A percentile compares a stretch with the other conserved stretches of the same genome.
Conservation (phyloP, 345 rosid species). For the Rhizophora apiculata region DNA sequence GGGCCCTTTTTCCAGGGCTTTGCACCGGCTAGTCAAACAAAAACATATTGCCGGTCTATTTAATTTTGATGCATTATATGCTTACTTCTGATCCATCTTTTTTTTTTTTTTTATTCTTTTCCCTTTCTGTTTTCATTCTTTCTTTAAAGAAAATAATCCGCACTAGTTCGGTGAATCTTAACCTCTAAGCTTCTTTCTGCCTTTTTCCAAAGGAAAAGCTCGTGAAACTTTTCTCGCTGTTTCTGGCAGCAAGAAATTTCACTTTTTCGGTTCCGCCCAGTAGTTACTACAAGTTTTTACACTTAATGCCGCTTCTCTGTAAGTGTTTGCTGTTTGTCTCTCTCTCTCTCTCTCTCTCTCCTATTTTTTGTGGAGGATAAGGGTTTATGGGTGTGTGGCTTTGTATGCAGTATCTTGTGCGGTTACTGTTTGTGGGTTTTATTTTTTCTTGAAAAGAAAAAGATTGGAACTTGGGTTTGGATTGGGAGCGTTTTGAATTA, state of each 20-base stretch:
- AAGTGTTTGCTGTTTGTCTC: not conserved
- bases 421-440: constrained; percentile 7
- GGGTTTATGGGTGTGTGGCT: too few relatives aligned
- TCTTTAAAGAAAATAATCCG: too few relatives aligned
- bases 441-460: constrained; percentile 1
- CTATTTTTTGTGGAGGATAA: too few relatives aligned
- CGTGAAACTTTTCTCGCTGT: constrained; percentile 19
- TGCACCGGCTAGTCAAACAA: not conserved
- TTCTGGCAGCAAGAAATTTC: constrained; percentile 5
- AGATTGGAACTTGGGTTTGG: too few relatives aligned
- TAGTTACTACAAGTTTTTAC: constrained; percentile 11
- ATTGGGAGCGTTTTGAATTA: too few relatives aligned
- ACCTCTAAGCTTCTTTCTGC: constrained; percentile 39
- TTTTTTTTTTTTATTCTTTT: too few relatives aligned
- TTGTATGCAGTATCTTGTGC: not conserved
- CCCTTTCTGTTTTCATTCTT: too few relatives aligned
- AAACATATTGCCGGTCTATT: not conserved
- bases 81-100: not conserved
- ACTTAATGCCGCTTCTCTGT: too few relatives aligned
- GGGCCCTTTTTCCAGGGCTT: not conserved
- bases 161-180: constrained; percentile 47
- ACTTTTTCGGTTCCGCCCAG: constrained; percentile 7
- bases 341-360: too few relatives aligned
- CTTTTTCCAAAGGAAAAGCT: constrained; percentile 14
- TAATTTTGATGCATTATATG: not conserved